These are phyloP conservation scores for Leccinum uliginosum DNA, from an alignment of 768 basidiomycete genomes.

Conservation along the genomic window DNA sequence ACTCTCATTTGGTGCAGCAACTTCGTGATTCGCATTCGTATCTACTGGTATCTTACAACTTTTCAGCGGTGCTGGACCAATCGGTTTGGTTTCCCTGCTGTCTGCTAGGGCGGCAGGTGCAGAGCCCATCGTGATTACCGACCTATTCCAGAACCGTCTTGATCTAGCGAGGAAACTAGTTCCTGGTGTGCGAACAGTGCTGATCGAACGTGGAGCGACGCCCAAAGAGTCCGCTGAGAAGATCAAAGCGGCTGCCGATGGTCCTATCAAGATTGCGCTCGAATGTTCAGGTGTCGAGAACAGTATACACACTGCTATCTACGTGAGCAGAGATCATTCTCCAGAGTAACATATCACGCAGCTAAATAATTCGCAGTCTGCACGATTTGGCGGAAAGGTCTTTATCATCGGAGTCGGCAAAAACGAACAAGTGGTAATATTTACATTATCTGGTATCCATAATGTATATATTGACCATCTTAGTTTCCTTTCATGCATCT, in stretches of 20 bases:
- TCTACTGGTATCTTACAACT: slow-evolving; percentile 10
- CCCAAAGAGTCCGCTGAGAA: slow-evolving; percentile 48
- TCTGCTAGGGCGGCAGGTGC: slow-evolving; percentile 66
- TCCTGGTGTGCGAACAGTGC: slow-evolving; percentile 53
- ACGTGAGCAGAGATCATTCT: slow-evolving; percentile 34
- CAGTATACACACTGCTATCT: slow-evolving; percentile 56
- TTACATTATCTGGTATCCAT: slow-evolving; percentile 11
- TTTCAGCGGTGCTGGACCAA: slow-evolving; percentile 61
- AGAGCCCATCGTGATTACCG: slow-evolving; percentile 66
- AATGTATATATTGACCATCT: not conserved
- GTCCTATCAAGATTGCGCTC: slow-evolving; percentile 46
- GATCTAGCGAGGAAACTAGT: slow-evolving; percentile 63
- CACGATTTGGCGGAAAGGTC: slow-evolving; percentile 61
- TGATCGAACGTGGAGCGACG: slow-evolving; percentile 44
- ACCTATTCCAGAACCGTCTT: slow-evolving; percentile 59
- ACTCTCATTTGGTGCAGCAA: slow-evolving; percentile 50
- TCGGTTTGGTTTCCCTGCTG: slow-evolving; percentile 58
- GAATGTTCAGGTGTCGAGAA: slow-evolving; percentile 66
- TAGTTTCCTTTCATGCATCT: slow-evolving; percentile 73
- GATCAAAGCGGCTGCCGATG: slow-evolving; percentile 50
- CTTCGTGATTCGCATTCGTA: not conserved
- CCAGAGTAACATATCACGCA: not conserved
- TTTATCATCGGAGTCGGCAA: slow-evolving; percentile 70
- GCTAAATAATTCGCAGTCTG: slow-evolving; percentile 38
- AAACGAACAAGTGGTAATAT: slow-evolving; percentile 49